Conservation (phyloP, 495 filamentous ascomycete species). For the Xylaria bambusicola region DNA sequence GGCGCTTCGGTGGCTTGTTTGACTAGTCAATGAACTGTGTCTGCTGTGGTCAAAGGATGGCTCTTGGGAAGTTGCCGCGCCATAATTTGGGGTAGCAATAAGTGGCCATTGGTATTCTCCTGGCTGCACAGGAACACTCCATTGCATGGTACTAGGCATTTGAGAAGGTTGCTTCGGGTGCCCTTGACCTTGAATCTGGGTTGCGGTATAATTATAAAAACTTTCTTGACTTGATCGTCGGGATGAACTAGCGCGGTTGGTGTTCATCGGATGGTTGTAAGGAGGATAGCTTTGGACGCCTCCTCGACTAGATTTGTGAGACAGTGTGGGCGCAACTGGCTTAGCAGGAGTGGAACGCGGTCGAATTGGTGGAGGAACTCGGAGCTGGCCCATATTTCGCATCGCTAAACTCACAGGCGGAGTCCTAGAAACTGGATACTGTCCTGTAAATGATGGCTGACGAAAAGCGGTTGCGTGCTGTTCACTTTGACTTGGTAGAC, state of each 20-base stretch:
- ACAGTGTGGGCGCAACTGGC: constrained; percentile 15
- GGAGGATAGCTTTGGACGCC: constrained; percentile 32
- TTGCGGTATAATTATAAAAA: constrained; percentile 30
- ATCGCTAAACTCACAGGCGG: constrained; percentile 39
- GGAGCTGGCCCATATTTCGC: constrained; percentile 34
- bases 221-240: constrained; percentile 38
- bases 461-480: constrained; percentile 15
- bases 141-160: constrained; percentile 27
- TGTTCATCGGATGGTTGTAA: neutral
- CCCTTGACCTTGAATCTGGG: constrained; percentile 20
- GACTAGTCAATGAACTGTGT: constrained; percentile 31
- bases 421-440: constrained; percentile 29
- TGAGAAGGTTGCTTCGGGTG: constrained; percentile 19
- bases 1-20: constrained; percentile 29
- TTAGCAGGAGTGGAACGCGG: constrained; percentile 39
- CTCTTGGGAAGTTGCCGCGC: constrained; percentile 25
- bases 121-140: constrained; percentile 23
- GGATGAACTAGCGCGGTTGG: constrained; percentile 20
- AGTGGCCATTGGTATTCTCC: constrained; percentile 22
- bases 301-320: constrained; percentile 38
- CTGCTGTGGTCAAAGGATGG: constrained; percentile 33
- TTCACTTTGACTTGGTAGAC: constrained; percentile 1
- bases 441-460: constrained; percentile 15
- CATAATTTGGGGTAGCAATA: constrained; percentile 37
- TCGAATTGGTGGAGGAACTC: constrained; percentile 43